Evolutionary conservation across 805 yeast genomes (phyloP).

Genomic region (Kockiozyma suomiensis): DNA sequence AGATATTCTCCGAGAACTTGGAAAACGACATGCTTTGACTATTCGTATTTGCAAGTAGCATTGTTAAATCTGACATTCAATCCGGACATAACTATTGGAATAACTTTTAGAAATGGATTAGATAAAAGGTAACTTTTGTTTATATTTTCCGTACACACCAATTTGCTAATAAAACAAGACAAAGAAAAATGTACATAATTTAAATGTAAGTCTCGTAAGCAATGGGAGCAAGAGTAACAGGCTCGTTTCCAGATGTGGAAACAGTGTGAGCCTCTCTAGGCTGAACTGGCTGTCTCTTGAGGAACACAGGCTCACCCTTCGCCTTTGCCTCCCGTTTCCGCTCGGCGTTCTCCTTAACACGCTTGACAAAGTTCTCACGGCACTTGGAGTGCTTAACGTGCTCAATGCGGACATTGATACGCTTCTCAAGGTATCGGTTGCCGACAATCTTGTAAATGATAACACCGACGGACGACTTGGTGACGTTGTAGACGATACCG

Average conservation of each 20-base stretch:
- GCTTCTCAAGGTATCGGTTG: slow-evolving; percentile 98
- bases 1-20: too few species aligned
- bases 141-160: slow-evolving; percentile 9
- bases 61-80: too few species aligned
- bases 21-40: too few species aligned
- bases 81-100: neutral
- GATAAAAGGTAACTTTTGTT: slow-evolving; percentile 11
- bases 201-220: slow-evolving; percentile 99
- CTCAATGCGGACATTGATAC: slow-evolving; percentile 97
- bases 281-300: slow-evolving; percentile 97
- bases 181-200: slow-evolving; percentile 20
- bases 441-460: slow-evolving; percentile 98
- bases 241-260: slow-evolving; percentile 77
- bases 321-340: slow-evolving; percentile 93
- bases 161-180: slow-evolving; percentile 6
- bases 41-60: too few species aligned
- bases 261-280: slow-evolving; percentile 94
- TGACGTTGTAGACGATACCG: slow-evolving; percentile 98
- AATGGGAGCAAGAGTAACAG: slow-evolving; percentile 98
- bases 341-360: slow-evolving; percentile 97
- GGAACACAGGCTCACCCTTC: slow-evolving; percentile 83
- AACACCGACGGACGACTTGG: slow-evolving; percentile 98
- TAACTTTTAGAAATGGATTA: neutral
- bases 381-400: slow-evolving; percentile 99
- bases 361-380: slow-evolving; percentile 98